Base-by-base conservation (phyloP, 106 monocot species). In the Agapanthus africanus region DNA sequence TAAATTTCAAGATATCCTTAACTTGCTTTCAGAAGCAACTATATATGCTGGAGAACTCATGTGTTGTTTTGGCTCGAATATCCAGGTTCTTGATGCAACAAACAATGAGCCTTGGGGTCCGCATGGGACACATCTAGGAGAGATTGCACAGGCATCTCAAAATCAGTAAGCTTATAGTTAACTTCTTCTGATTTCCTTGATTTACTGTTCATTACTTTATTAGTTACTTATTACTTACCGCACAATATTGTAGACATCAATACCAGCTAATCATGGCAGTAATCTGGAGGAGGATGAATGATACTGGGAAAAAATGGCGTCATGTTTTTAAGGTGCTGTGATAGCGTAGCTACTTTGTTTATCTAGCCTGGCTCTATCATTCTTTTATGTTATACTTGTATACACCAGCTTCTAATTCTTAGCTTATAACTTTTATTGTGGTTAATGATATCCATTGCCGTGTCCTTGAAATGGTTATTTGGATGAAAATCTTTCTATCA, bases 81-180 rank as follows among this genome's bases (percentile, higher is more conserved):
- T 63, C 68, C 73, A 95, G 95, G 78, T 91, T 80, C 91, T 95
- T 54, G 95, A 95, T 79, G 95, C 88, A 47, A 95, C 95, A 70
- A 95, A 86, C 82, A 95, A 91, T 78, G 95, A 95, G 37, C 88
- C 95, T 18, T 95, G 95, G 91, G 95, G 95, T 19, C 91, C 95
- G 69, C 91, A 91, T 86, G 95, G 95, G 62, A 71, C 91, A 32
- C 73, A 76, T 80, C 57, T 91, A 63, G 79, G 84, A 40, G 95
- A 95, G 68, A 81, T 95, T 61, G 85, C 95, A 66, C 86, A 91
- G 28, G 91, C 95, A 26, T 76, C 91, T 28, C 74, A 72, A 49
- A 95, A 91, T 59, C 73, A 88, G 95, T 95, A 82, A 83, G 82
- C 32, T 70, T 40, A 14, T 26, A 36, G 11, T 33, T 62, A 4